Base-by-base conservation (phyloP, 1,284 basidiomycete genomes). In the Sporisorium scitamineum region DNA sequence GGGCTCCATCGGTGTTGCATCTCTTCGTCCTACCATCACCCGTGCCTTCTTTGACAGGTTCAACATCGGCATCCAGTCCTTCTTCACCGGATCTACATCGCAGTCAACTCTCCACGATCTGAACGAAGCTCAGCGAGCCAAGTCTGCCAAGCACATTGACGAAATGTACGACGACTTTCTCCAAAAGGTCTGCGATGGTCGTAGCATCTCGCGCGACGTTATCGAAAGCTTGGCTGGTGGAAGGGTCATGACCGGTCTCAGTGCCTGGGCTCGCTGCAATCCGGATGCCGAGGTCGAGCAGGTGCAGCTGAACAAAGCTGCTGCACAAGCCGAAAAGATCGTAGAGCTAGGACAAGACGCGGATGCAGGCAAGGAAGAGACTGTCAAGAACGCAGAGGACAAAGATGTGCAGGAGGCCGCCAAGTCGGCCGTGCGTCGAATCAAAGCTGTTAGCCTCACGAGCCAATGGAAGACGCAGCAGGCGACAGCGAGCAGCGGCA, bases 1-100 rank as follows among this genome's bases (percentile, higher is more conserved):
- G 13, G 87, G 87, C 47, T 86, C 85, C 29, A 86, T 86, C 52
- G 85, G 85, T 53, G 82, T 85, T 3, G 86, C 87, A n/a, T 81
- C 86, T 14, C 71, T 87, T 14, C 86, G 87, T 0, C 87, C 87
- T 0, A 86, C 85, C 3, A 80, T 87, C 70, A 84, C 85, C 0
- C 77, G 81, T n/a, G 67, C 76, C 41, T 86, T 87, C 72, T 86
- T 87, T 53, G 87, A 87, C 70, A 80, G 81, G 16, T 55, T 86
- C 60, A 80, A 85, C 60, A 47, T 87, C 41, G 80, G 81, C 31
- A 81, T 87, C 27, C 86, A 87, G 51, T 81, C 83, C 10, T 82
- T 86, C 76, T 86, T 85, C 72, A 85, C 85, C 56, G 87, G 87
- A 9, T 85, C 85, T 0, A 84, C 84, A 5, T 64, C 83, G 3